Evolutionary conservation across 208 protist genomes (phyloP).

Genomic region (Wallacemonas sp.): DNA sequence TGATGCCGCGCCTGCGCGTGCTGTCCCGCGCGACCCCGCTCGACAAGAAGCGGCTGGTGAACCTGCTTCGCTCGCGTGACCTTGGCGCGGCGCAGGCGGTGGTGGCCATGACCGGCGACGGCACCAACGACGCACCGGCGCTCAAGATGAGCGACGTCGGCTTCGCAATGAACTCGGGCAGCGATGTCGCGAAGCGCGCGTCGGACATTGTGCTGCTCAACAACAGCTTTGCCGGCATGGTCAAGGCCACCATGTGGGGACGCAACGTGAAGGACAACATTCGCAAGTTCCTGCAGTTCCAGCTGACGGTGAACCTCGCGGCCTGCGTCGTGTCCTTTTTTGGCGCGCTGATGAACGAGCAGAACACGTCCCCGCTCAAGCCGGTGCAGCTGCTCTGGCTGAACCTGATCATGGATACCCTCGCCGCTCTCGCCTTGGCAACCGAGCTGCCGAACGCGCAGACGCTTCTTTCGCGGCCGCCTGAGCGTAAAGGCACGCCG

Average conservation of each 20-base stretch:
- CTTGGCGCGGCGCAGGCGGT: slow-evolving; percentile 57
- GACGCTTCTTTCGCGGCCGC: slow-evolving; percentile 68
- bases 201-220: slow-evolving; percentile 96
- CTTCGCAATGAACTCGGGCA: slow-evolving; percentile 94
- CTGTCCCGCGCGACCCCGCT: slow-evolving; percentile 95
- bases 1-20: slow-evolving; percentile 84
- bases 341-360: slow-evolving; percentile 78
- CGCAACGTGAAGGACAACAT: slow-evolving; percentile 98
- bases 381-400: slow-evolving; percentile 94
- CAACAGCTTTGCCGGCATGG: slow-evolving; percentile 98
- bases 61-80: slow-evolving; percentile 55
- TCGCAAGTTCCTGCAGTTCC: slow-evolving; percentile 98
- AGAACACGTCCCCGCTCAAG: slow-evolving; percentile 86
- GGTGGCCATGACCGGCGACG: slow-evolving; percentile 95
- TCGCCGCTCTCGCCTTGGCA: slow-evolving; percentile 90
- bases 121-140: slow-evolving; percentile 98
- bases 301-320: slow-evolving; percentile 96
- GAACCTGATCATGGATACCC: slow-evolving; percentile 95
- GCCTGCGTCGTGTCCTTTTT: slow-evolving; percentile 92
- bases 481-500: slow-evolving; percentile 77
- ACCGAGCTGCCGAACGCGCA: slow-evolving; percentile 85
- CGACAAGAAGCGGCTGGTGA: slow-evolving; percentile 92
- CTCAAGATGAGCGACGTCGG: slow-evolving; percentile 99
- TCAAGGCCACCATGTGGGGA: slow-evolving; percentile 97
- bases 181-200: slow-evolving; percentile 94